Base-by-base conservation (phyloP, 176 grass and related monocot species). In the Oryza brachyantha region DNA sequence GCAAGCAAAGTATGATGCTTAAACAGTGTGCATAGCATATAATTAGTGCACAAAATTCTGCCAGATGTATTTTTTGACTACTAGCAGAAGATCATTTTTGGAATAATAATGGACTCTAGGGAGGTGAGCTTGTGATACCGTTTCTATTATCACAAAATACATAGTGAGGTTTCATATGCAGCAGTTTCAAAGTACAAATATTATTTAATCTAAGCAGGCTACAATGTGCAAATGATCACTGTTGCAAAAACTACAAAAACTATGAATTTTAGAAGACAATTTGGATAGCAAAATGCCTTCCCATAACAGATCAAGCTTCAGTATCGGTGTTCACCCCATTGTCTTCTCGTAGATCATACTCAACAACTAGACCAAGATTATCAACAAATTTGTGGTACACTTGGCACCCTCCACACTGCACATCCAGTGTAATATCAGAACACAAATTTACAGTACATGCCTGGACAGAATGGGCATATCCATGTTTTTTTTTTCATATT, bases 331-430 rank as follows among this genome's bases (percentile, higher is more conserved):
- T 74, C 76, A 73, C 25, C 14, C 39, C 38, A 39, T 81, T 70
- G 82, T 93, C 83, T 75, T 91, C 88, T 3, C 83, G 81, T 22
- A 98, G 70, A 73, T 98, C 90, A 29, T 94, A 98, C 78, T 98
- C 92, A 78, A 94, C 92, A 78, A 98, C 75, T 70, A 95, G 86
- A 62, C 96, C 96, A 81, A 99, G 96, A 72, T 95, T 99, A 72
- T 99, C 92, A 29, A 95, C 90, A 84, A 99, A 95, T 68, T 95
- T 95, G 83, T 99, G 92, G 84, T 93, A 99, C 54, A 95, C 88
- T 54, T 88, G 83, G 68, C 92, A 99, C 17, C 96, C 96, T 83
- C 81, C 86, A 40, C 96, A 99, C 92, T 98, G 87, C 52, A 43
- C 22, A 29, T 73, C 36, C 9, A 72, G 24, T 50, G 35, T 22